phyloP scores from a whole-genome alignment of 805 yeast genomes.

The Komagataella pastoris region DNA sequence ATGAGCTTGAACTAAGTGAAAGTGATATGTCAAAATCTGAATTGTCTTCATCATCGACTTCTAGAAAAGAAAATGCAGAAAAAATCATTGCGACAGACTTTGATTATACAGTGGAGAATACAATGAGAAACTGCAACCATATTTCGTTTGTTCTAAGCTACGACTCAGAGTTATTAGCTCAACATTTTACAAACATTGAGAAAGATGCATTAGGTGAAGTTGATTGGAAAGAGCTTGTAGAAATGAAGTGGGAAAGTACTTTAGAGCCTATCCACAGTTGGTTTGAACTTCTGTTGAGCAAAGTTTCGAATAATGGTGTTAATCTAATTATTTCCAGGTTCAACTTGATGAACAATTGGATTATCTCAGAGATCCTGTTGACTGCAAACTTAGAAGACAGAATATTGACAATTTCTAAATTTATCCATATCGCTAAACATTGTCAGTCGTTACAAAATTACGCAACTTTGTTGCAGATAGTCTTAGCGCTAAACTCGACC shows the following conservation, averaged over 20 bases:
- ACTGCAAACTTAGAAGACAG: constrained; percentile 49
- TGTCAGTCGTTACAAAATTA: constrained; percentile 66
- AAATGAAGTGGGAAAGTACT: constrained; percentile 58
- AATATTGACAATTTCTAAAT: constrained; percentile 63
- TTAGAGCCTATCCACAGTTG: constrained; percentile 67
- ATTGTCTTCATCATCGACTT: neutral
- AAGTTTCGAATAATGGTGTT: constrained; percentile 37
- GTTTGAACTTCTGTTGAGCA: constrained; percentile 51
- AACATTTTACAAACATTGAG: constrained; percentile 80
- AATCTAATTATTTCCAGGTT: constrained; percentile 76
- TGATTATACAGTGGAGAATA: constrained; percentile 19
- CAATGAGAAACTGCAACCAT: constrained; percentile 40
- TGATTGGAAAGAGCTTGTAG: constrained; percentile 85
- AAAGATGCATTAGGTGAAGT: constrained; percentile 70
- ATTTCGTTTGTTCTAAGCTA: constrained; percentile 72
- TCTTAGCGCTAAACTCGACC: constrained; percentile 64
- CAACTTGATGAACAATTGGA: constrained; percentile 85
- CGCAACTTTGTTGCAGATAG: constrained; percentile 78
- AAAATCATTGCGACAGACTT: neutral
- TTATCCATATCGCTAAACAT: constrained; percentile 73
- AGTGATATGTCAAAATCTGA: neutral
- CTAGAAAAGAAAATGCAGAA: neutral
- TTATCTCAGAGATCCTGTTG: constrained; percentile 72
- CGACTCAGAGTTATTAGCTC: constrained; percentile 52
- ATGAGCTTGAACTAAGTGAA: neutral